Evolutionary conservation across 805 yeast genomes (phyloP).

Genomic region (Candida arabinofermentans): DNA sequence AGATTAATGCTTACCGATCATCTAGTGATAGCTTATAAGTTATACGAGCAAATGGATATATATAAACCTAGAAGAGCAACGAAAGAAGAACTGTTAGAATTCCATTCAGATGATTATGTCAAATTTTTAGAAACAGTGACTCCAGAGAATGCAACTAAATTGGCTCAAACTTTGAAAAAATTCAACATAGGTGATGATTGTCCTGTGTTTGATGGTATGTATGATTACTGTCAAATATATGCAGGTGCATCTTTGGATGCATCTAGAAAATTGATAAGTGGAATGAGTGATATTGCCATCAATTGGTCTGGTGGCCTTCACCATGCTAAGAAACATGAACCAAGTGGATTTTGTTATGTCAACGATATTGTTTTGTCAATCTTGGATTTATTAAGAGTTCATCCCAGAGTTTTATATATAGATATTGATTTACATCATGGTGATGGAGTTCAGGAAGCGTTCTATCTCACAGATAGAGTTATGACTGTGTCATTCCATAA

Average conservation of each 20-base stretch:
- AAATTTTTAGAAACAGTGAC: conserved; percentile 72
- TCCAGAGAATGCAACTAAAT: conserved; percentile 65
- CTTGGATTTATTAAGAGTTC: conserved; percentile 77
- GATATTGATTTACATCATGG: conserved; percentile 97
- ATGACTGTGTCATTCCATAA: conserved; percentile 97
- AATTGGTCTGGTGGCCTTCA: conserved; percentile 97
- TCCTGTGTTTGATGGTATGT: conserved; percentile 93
- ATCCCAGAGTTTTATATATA: conserved; percentile 87
- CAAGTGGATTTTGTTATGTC: conserved; percentile 92
- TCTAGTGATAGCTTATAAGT: conserved; percentile 75
- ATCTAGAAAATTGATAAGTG: conserved; percentile 77
- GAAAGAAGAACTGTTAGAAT: conserved; percentile 68
- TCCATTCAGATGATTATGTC: conserved; percentile 85
- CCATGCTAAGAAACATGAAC: conserved; percentile 93
- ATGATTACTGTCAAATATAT: conserved; percentile 81
- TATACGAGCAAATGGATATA: conserved; percentile 87
- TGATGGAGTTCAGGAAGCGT: conserved; percentile 97
- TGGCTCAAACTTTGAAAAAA: conserved; percentile 53
- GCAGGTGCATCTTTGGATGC: conserved; percentile 96
- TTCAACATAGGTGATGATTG: conserved; percentile 94
- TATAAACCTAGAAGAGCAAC: conserved; percentile 84
- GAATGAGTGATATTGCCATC: conserved; percentile 89
- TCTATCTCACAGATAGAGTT: conserved; percentile 89
- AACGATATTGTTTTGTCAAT: conserved; percentile 92
- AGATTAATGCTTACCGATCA: conserved; percentile 92